These are phyloP conservation scores for Phytopythium ostracodes DNA, from an alignment of 352 stramenopile genomes.

Conservation along the genomic window DNA sequence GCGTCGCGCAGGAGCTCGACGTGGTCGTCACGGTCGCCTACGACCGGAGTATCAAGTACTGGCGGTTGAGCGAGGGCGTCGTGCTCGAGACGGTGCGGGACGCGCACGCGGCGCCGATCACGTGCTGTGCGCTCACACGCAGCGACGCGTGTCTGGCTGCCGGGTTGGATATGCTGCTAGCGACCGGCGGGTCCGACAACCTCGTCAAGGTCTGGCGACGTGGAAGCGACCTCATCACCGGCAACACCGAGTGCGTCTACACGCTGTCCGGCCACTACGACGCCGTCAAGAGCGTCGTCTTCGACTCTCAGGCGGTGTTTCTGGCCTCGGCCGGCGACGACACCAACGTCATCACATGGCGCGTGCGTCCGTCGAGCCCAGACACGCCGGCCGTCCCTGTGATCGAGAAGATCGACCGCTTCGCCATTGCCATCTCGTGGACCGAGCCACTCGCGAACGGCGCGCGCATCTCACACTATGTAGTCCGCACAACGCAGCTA, in stretches of 20 bases:
- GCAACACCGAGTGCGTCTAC: conserved; percentile 33
- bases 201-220: conserved; percentile 59
- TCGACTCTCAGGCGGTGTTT: conserved; percentile 46
- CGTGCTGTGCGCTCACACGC: conserved; percentile 40
- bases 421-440: conserved; percentile 50
- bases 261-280: conserved; percentile 51
- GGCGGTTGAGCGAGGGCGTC: conserved; percentile 25
- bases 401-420: conserved; percentile 30
- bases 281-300: conserved; percentile 22
- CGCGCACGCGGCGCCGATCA: conserved; percentile 43
- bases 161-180: conserved; percentile 33
- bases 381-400: conserved; percentile 28
- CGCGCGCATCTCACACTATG: conserved; percentile 44
- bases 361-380: conserved; percentile 40
- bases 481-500: conserved; percentile 38
- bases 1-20: conserved; percentile 30
- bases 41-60: conserved; percentile 47
- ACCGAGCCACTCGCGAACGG: conserved; percentile 50
- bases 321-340: conserved; percentile 52
- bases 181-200: conserved; percentile 56
- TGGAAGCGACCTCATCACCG: not conserved
- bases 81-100: conserved; percentile 37
- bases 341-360: conserved; percentile 43
- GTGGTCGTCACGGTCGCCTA: conserved; percentile 45
- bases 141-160: conserved; percentile 15